These are phyloP conservation scores for Penicillium sp. DNA, from an alignment of 2,329 filamentous ascomycete genomes.

Conservation along the genomic window DNA sequence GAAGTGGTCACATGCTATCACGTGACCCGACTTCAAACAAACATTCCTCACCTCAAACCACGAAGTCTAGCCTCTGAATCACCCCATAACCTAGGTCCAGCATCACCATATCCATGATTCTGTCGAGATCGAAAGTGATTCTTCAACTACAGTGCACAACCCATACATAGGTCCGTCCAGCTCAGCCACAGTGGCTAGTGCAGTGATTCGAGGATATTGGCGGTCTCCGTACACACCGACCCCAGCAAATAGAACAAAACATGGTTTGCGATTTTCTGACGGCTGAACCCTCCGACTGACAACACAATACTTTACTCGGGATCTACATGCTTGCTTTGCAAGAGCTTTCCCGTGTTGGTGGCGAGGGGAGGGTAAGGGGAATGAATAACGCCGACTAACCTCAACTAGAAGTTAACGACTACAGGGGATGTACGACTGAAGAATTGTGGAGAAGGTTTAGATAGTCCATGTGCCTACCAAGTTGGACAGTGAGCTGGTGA, in stretches of 20 bases:
- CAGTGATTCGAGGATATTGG: slow-evolving; percentile 12
- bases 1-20: no score
- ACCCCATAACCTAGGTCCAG: slow-evolving; percentile 6
- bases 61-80: not conserved
- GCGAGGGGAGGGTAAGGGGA: not conserved
- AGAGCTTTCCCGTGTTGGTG: not conserved
- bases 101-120: not conserved
- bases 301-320: slow-evolving; percentile 10
- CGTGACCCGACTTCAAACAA: not conserved
- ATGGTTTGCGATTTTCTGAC: slow-evolving; percentile 16
- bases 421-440: no score
- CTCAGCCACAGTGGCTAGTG: not conserved
- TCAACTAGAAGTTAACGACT: no score
- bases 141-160: not conserved
- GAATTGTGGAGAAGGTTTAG: no score
- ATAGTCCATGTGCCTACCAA: no score
- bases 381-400: no score
- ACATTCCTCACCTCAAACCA: not conserved
- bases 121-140: not conserved
- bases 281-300: not conserved
- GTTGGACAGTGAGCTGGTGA: not conserved
- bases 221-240: slow-evolving; percentile 14
- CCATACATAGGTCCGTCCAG: not conserved
- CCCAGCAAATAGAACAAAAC: slow-evolving; percentile 4
- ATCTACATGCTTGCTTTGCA: slow-evolving; percentile 3